Percentiles rank a stretch among this genome's conserved stretches.
Evolutionary conservation across 768 basidiomycete genomes (phyloP).

Genomic region (Rhizopogon vesiculosus): DNA sequence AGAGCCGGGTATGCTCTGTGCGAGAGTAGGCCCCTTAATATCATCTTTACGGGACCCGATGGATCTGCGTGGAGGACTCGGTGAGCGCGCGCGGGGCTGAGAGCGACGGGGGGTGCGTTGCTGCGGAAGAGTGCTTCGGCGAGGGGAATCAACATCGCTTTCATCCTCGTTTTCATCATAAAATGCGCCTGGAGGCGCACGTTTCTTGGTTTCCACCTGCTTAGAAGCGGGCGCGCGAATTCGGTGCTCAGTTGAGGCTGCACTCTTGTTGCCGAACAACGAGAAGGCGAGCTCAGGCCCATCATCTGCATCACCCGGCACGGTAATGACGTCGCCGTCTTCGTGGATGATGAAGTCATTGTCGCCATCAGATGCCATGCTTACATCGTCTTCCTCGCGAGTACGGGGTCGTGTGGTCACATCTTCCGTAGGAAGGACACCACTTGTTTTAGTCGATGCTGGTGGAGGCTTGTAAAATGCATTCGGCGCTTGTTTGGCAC

Average conservation of each 20-base stretch:
- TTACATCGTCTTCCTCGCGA: slow-evolving; percentile 7
- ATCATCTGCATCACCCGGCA: slow-evolving; percentile 3
- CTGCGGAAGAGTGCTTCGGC: slow-evolving; percentile 4
- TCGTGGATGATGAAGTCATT: slow-evolving; percentile 2
- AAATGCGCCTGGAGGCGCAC: slow-evolving; percentile 44
- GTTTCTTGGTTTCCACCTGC: slow-evolving; percentile 19
- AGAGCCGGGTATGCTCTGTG: slow-evolving; percentile 38
- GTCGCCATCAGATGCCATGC: slow-evolving; percentile 9
- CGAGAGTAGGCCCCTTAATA: slow-evolving; percentile 9
- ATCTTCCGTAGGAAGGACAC: slow-evolving; percentile 7
- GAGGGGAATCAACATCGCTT: slow-evolving; percentile 6
- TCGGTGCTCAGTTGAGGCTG: slow-evolving; percentile 10
- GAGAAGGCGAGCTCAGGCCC: slow-evolving; percentile 20
- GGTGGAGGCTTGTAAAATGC: slow-evolving; percentile 62
- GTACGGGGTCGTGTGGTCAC: slow-evolving; percentile 3
- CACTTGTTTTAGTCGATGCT: slow-evolving; percentile 8
- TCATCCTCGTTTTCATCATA: slow-evolving; percentile 35
- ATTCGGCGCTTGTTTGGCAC: slow-evolving; percentile 51
- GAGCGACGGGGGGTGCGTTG: neutral
- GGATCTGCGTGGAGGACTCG: slow-evolving; percentile 1
- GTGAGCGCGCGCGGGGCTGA: neutral
- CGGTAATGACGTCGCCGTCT: slow-evolving; percentile 1
- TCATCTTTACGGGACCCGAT: neutral
- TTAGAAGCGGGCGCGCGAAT: slow-evolving; percentile 7
- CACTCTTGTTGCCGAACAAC: slow-evolving; percentile 18